A percentile compares a stretch with the other conserved stretches of the same genome.
phyloP scores from a whole-genome alignment of 2,329 filamentous ascomycete genomes.

The Fulvia fulva region DNA sequence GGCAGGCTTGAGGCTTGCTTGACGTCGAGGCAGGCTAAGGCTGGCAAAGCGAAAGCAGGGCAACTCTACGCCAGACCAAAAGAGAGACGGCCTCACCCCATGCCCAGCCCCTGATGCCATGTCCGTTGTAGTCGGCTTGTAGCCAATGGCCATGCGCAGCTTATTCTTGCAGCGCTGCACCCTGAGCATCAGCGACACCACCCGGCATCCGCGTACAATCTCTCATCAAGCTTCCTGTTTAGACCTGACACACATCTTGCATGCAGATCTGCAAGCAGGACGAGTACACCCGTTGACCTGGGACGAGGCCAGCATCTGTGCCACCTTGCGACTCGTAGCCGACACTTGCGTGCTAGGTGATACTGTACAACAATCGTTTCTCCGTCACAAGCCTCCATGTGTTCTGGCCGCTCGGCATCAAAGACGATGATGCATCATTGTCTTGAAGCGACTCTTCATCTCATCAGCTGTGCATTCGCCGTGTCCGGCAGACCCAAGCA shows the following conservation, averaged over 20 bases:
- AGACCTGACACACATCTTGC: conserved; percentile 1
- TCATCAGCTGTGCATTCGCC: conserved; percentile 1
- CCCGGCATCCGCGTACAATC: neutral
- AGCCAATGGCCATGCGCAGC: too few relatives aligned
- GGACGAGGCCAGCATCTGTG: conserved; percentile 6
- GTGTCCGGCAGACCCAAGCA: neutral
- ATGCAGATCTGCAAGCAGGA: neutral
- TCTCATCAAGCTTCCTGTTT: neutral
- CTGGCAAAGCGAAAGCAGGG: neutral
- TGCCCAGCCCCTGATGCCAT: too few relatives aligned
- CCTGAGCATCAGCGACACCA: neutral
- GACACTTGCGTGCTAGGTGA: conserved; percentile 2
- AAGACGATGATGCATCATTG: too few relatives aligned
- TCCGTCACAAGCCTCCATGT: too few relatives aligned
- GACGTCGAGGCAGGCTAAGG: neutral
- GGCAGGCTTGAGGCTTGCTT: neutral
- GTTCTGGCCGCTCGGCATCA: neutral
- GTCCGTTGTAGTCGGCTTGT: too few relatives aligned
- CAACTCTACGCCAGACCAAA: too few relatives aligned
- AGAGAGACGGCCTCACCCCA: too few relatives aligned
- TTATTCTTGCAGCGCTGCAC: neutral
- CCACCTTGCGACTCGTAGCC: neutral
- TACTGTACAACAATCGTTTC: conserved; percentile 2
- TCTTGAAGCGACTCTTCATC: too few relatives aligned
- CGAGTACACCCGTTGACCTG: conserved; percentile 2